These are phyloP conservation scores for Xenoacremonium recifei DNA, from an alignment of 2,329 filamentous ascomycete genomes.

Conservation along the genomic window DNA sequence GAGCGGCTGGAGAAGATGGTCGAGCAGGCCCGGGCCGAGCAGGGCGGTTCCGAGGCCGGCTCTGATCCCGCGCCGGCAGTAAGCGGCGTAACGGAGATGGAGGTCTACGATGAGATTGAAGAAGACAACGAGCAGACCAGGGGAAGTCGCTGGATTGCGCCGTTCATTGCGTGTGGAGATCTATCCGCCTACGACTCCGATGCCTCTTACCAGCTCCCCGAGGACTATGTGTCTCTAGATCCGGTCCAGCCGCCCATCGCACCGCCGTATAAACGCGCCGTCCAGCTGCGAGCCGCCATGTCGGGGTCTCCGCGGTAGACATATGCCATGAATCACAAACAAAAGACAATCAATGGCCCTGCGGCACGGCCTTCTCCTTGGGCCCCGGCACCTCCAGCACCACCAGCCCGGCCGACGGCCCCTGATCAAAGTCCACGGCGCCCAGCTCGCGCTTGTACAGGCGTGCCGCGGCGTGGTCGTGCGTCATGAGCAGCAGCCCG, in stretches of 20 bases:
- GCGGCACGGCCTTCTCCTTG: constrained; percentile 33
- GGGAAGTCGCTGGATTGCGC: constrained; percentile 78
- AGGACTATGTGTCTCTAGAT: constrained; percentile 82
- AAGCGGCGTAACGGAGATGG: constrained; percentile 43
- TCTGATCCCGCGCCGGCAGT: constrained; percentile 26
- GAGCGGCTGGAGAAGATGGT: constrained; percentile 52
- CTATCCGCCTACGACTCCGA: constrained; percentile 93
- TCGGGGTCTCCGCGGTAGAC: constrained; percentile 29
- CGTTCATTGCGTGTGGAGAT: constrained; percentile 96
- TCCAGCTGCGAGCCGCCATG: constrained; percentile 62
- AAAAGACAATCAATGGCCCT: constrained; percentile 6
- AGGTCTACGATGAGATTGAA: constrained; percentile 45
- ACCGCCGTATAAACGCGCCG: constrained; percentile 86
- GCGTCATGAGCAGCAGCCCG: constrained; percentile 55
- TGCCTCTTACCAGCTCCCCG: constrained; percentile 86
- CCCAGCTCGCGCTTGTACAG: constrained; percentile 50
- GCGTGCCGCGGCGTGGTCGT: constrained; percentile 35
- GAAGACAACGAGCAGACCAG: constrained; percentile 21
- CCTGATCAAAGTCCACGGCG: constrained; percentile 43
- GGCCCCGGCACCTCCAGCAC: constrained; percentile 42
- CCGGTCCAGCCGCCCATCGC: constrained; percentile 94
- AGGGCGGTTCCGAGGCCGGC: constrained; percentile 39
- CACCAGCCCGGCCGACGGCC: constrained; percentile 37
- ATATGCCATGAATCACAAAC: constrained; percentile 12
- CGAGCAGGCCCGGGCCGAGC: constrained; percentile 37